Evolutionary conservation across 1,139 yeast species (phyloP).

Genomic region (Suzukiozyma palmioleophila): DNA sequence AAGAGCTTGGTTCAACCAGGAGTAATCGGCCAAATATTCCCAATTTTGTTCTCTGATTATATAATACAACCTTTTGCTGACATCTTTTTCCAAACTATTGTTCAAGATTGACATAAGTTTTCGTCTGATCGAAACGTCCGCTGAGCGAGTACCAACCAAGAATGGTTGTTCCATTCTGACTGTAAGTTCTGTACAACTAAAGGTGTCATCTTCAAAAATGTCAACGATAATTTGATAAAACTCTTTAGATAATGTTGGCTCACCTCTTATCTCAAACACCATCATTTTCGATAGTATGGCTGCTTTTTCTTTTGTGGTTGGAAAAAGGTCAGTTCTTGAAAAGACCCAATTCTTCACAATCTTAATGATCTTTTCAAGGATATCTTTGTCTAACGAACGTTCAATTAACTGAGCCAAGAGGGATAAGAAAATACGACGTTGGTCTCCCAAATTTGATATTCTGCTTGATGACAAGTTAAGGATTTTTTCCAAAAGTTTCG

Average conservation of each 20-base stretch:
- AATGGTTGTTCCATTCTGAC: slow-evolving; percentile 97
- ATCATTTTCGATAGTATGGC: slow-evolving; percentile 92
- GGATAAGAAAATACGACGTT: slow-evolving; percentile 82
- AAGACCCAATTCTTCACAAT: slow-evolving; percentile 90
- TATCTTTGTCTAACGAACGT: slow-evolving; percentile 72
- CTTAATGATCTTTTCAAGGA: slow-evolving; percentile 70
- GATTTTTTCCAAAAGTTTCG: slow-evolving; percentile 69
- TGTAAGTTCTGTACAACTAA: slow-evolving; percentile 84
- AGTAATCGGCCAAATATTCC: slow-evolving; percentile 90
- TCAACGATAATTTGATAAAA: slow-evolving; percentile 86
- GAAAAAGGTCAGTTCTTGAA: slow-evolving; percentile 77
- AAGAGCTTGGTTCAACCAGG: slow-evolving; percentile 92
- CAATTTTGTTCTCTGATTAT: slow-evolving; percentile 91
- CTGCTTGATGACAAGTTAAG: slow-evolving; percentile 76
- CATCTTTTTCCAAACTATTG: slow-evolving; percentile 73
- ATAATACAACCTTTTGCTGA: slow-evolving; percentile 76
- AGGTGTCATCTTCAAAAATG: slow-evolving; percentile 76
- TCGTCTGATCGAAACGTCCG: slow-evolving; percentile 70
- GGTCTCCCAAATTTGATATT: slow-evolving; percentile 84
- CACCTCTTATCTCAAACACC: slow-evolving; percentile 86
- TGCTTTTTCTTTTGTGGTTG: slow-evolving; percentile 94
- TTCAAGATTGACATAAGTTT: slow-evolving; percentile 79
- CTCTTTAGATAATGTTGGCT: slow-evolving; percentile 70
- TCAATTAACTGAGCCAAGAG: slow-evolving; percentile 87
- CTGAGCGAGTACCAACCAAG: slow-evolving; percentile 84